These are phyloP conservation scores for Pichia sp. DNA, from an alignment of 1,139 yeast genomes.

Conservation along the genomic window DNA sequence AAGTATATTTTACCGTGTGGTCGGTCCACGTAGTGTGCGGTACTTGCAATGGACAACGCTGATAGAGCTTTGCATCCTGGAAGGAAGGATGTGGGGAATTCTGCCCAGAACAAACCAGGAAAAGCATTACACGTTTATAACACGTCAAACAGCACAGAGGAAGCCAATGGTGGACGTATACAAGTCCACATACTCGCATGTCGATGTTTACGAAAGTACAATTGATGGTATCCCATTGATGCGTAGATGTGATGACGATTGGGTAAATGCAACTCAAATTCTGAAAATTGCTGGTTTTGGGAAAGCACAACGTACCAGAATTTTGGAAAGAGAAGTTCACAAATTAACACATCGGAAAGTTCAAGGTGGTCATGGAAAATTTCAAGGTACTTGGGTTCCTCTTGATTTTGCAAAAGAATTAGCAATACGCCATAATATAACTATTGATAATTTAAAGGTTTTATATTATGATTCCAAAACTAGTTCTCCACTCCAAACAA, in stretches of 20 bases:
- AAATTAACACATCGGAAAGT: constrained; percentile 52
- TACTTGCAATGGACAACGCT: too few species aligned
- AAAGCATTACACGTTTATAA: background rate
- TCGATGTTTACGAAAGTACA: constrained; percentile 31
- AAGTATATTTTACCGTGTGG: too few species aligned
- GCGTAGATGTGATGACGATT: constrained; percentile 32
- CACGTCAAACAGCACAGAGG: background rate
- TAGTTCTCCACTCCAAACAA: constrained; percentile 26
- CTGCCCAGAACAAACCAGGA: background rate
- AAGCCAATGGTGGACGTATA: constrained; percentile 17
- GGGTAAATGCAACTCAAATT: constrained; percentile 50
- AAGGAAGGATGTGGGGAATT: too few species aligned
- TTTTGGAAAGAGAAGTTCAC: constrained; percentile 55
- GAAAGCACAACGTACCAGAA: constrained; percentile 53
- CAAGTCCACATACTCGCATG: constrained; percentile 28
- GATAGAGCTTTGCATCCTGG: too few species aligned
- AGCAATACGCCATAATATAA: constrained; percentile 44
- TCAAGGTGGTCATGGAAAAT: constrained; percentile 60
- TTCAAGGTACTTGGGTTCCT: constrained; percentile 60
- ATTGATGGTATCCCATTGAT: constrained; percentile 30
- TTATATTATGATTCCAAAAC: constrained; percentile 26
- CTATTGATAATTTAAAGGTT: constrained; percentile 37
- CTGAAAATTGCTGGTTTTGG: constrained; percentile 55
- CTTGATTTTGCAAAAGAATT: constrained; percentile 43
- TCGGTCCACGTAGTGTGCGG: too few species aligned